Evolutionary conservation across 139 green algal genomes (phyloP).

Genomic region (Penium margaritaceum): DNA sequence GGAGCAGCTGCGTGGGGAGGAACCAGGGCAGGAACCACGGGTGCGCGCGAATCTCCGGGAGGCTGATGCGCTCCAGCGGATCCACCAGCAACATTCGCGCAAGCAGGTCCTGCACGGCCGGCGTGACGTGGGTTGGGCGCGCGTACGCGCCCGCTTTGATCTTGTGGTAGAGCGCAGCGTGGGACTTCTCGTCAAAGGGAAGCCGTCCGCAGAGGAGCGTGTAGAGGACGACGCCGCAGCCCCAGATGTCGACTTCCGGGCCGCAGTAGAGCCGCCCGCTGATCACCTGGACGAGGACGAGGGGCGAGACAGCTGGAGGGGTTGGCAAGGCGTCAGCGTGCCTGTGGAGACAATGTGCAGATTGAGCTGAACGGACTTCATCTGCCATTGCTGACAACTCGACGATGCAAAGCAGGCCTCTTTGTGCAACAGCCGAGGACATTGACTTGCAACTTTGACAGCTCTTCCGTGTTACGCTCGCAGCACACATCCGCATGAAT

Average conservation of each 20-base stretch:
- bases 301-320: background rate
- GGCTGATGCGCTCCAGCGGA: conserved; percentile 68
- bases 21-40: conserved; percentile 69
- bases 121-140: conserved; percentile 34
- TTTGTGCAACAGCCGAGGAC: no score
- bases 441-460: no score
- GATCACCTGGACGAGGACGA: conserved; percentile 64
- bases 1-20: conserved; percentile 20
- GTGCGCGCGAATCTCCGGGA: conserved; percentile 75
- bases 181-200: conserved; percentile 98
- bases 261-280: conserved; percentile 88
- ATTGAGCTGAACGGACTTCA: no score
- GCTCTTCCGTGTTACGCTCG: no score
- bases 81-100: conserved; percentile 65
- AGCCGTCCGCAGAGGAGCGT: conserved; percentile 92
- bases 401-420: no score
- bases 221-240: conserved; percentile 96
- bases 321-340: no score
- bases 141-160: conserved; percentile 74
- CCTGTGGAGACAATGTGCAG: no score
- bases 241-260: conserved; percentile 97
- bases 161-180: conserved; percentile 98
- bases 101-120: conserved; percentile 56
- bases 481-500: no score
- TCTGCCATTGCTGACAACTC: no score